These are phyloP conservation scores for Fusarium xylarioides DNA, from an alignment of 2,329 filamentous ascomycete species.

Conservation along the genomic window DNA sequence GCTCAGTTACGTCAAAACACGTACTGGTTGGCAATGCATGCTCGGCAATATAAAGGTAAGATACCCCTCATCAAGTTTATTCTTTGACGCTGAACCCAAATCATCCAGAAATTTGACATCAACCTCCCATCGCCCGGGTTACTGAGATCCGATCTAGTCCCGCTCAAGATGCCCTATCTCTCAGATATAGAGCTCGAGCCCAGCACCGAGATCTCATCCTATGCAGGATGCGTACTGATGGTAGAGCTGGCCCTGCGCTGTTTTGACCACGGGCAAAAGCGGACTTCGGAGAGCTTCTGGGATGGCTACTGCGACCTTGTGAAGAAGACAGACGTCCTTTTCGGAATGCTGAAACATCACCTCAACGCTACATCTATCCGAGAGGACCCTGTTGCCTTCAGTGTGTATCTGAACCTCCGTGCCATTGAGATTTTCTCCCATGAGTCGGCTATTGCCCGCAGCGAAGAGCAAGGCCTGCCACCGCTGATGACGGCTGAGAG, in stretches of 20 bases:
- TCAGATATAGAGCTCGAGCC: neutral
- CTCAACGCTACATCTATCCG: neutral
- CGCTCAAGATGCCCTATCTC: neutral
- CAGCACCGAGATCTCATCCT: neutral
- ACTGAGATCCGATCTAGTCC: neutral
- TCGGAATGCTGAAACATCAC: neutral
- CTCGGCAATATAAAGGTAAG: neutral
- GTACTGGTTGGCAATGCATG: neutral
- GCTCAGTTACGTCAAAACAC: neutral
- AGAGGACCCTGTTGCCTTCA: neutral
- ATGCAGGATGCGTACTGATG: neutral
- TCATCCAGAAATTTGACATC: neutral
- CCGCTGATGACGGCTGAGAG: neutral
- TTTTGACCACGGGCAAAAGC: neutral
- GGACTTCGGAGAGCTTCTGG: neutral
- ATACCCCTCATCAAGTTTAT: rapidly evolving
- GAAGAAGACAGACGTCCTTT: neutral
- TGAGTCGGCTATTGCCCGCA: neutral
- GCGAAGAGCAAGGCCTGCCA: neutral
- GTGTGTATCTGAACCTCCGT: neutral
- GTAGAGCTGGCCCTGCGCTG: neutral
- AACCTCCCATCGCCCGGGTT: neutral
- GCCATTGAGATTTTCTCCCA: neutral
- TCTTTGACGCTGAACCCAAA: neutral
- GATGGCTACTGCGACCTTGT: neutral